These are phyloP conservation scores for Geosmithia putterillii DNA, from an alignment of 2,329 filamentous ascomycete species.

Conservation along the genomic window DNA sequence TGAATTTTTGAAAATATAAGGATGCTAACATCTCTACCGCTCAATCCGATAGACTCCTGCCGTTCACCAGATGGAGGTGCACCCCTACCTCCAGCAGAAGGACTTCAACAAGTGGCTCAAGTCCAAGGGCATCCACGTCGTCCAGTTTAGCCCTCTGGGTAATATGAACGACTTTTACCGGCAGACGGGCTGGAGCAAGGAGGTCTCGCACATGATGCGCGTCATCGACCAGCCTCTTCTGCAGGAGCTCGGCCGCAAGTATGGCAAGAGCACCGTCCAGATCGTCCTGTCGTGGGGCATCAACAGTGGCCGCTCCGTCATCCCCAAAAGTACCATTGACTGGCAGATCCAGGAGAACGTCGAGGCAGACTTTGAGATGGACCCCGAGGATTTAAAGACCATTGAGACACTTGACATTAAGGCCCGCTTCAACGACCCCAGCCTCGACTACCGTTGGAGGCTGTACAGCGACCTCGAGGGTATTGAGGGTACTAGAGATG, in stretches of 20 bases:
- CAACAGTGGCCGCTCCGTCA: slow-evolving; percentile 10
- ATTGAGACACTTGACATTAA: no score
- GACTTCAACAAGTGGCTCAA: slow-evolving; percentile 44
- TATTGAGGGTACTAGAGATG: no score
- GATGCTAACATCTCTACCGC: no score
- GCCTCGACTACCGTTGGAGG: no score
- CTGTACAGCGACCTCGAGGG: no score
- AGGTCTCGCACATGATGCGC: slow-evolving; percentile 12
- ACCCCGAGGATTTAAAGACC: no score
- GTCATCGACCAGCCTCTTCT: slow-evolving; percentile 35
- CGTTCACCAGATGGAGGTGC: slow-evolving; percentile 58
- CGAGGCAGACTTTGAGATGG: no score
- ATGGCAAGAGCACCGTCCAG: slow-evolving; percentile 21
- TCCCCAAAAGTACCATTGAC: slow-evolving; percentile 10
- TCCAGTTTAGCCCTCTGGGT: slow-evolving; percentile 21
- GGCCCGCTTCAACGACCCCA: no score
- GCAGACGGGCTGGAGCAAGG: slow-evolving; percentile 23
- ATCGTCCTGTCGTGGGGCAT: slow-evolving; percentile 12
- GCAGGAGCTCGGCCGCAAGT: slow-evolving; percentile 51
- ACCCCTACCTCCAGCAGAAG: slow-evolving; percentile 53
- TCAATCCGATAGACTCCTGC: no score
- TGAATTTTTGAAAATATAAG: no score
- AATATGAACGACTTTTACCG: slow-evolving; percentile 44
- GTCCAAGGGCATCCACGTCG: slow-evolving; percentile 42
- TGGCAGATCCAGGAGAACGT: slow-evolving; percentile 10